phyloP scores from a whole-genome alignment of 495 filamentous ascomycete species.

The Platismatia glauca region DNA sequence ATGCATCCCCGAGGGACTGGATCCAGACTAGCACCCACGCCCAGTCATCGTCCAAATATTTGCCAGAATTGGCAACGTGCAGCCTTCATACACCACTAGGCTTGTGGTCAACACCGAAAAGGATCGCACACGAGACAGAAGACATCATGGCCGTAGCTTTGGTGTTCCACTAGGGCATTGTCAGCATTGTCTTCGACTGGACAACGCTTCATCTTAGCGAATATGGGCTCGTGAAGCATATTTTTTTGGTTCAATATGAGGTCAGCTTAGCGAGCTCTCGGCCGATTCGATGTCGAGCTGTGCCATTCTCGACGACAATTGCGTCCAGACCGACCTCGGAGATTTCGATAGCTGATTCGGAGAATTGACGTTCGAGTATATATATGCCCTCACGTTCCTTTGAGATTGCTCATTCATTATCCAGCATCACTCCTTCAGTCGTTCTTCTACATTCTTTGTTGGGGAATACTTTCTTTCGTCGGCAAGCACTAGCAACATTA shows the following conservation, averaged over 20 bases:
- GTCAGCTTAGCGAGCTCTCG: neutral
- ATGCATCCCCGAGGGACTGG: neutral
- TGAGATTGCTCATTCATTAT: neutral
- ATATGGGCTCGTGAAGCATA: neutral
- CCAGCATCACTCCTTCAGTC: neutral
- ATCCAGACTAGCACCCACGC: neutral
- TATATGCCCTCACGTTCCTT: constrained; percentile 5
- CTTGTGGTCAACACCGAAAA: neutral
- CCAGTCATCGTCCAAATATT: neutral
- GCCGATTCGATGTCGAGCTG: neutral
- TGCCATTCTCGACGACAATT: neutral
- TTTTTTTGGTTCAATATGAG: neutral
- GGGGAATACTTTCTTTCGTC: neutral
- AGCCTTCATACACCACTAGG: neutral
- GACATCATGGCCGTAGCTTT: neutral
- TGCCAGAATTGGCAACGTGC: neutral
- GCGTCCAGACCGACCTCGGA: neutral
- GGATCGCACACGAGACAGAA: neutral
- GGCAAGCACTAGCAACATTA: neutral
- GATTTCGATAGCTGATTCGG: neutral
- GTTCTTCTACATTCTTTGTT: neutral
- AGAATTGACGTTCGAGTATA: neutral
- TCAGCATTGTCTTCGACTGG: neutral
- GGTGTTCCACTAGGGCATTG: neutral
- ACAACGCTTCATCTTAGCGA: neutral